Evolutionary conservation across 805 yeast genomes (phyloP), one percentile per base, ranked within the genome.

Genomic region (Nakazawaea populi): DNA sequence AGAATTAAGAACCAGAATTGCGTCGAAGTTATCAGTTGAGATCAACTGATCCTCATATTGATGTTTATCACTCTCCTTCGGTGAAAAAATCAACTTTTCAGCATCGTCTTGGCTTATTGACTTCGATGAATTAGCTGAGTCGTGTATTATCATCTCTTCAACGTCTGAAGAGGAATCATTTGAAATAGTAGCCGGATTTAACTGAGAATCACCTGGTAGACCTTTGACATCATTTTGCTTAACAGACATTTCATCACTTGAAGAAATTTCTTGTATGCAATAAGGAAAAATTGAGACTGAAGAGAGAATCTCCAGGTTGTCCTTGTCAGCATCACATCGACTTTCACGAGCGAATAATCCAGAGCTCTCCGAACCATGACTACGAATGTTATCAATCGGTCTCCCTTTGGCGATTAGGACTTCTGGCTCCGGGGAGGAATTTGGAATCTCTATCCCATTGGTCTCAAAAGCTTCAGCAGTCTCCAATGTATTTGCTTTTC

Each of bases 351-450:
- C 24, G 24, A 18, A 18, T 18, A 18, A 3, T 18, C 24, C 24
- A 18, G 24, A 18, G 24, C 24, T 18, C 24, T 18, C 24, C 2
- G 3, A 18, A 18, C 3, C 24, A 18, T 18, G 24, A 18, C 24
- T 18, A 18, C 24, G 24, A 18, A 18, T 18, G 24, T 18, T 18
- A 18, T 18, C 3, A 18, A 18, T 18, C 24, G 24, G 24, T 18
- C 24, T 18, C 24, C 40, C 4, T 12, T 37, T 1, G 27, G 4
- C 4, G 6, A 31, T 24, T 38, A 47, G 41, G n/a, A 8, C 3
- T 12, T 42, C 46, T 29, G 39, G 38, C 34, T 42, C 51, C 6
- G 51, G 46, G n/a, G 41, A 38, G 7, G 52, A 44, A 36, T 44
- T 35, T 7, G 44, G 42, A 7, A 49, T 39, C 28, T 49, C 52